Conservation (phyloP, 768 basidiomycete genomes). For the Mycena venus region DNA sequence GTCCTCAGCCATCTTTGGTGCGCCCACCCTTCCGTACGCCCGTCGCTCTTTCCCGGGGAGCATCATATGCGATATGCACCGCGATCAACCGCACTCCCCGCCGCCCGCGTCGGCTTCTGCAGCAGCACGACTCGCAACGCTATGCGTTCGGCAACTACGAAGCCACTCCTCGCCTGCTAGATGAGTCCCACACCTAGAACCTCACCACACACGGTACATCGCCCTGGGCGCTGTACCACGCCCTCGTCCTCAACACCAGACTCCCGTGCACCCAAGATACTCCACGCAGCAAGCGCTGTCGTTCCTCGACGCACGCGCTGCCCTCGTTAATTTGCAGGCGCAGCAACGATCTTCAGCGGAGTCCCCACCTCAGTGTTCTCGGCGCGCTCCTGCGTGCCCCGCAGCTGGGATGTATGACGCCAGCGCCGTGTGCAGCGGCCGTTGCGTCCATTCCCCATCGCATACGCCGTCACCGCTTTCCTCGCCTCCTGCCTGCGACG, state of each 20-base stretch:
- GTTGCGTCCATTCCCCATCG: background rate
- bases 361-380: background rate
- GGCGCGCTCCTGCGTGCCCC: no score
- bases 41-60: background rate
- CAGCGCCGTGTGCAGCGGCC: background rate
- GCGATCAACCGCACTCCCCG: no score
- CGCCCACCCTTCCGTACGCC: background rate
- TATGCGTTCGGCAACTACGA: no score
- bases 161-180: background rate
- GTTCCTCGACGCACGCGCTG: background rate
- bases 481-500: no score
- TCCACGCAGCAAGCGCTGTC: background rate
- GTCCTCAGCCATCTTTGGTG: background rate
- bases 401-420: no score
- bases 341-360: background rate
- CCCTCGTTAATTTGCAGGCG: background rate
- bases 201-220: no score
- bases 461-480: no score
- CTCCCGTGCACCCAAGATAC: background rate
- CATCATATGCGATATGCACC: background rate
- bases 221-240: background rate
- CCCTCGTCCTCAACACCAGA: background rate
- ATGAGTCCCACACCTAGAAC: background rate
- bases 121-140: no score
- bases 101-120: no score